Conservation (phyloP, 768 basidiomycete genomes). For the Tylopilus plumbeoviolaceoides region DNA sequence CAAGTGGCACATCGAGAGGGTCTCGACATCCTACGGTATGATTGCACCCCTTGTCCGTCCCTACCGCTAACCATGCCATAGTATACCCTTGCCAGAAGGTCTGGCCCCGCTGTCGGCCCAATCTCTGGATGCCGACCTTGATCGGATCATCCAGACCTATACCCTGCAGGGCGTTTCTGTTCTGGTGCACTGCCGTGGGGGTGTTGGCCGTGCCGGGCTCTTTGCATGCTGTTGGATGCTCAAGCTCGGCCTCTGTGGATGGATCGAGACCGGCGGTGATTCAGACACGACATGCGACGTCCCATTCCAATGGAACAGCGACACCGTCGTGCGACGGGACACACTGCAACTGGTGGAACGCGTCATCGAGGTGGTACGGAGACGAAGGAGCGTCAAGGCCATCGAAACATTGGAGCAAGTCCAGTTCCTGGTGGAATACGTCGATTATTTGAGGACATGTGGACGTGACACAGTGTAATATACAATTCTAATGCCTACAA, state of each 20-base stretch:
- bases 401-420: conserved; percentile 96
- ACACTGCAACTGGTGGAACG: conserved; percentile 67
- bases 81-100: conserved; percentile 88
- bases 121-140: conserved; percentile 62
- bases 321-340: conserved; percentile 34
- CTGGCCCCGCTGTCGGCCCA: conserved; percentile 62
- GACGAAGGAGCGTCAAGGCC: conserved; percentile 81
- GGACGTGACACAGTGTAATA: conserved; percentile 2
- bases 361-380: conserved; percentile 68
- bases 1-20: conserved; percentile 56
- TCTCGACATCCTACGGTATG: conserved; percentile 76
- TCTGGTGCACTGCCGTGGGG: conserved; percentile 89
- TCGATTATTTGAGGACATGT: conserved; percentile 49
- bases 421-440: conserved; percentile 71
- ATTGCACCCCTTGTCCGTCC: background rate
- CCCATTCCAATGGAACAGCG: conserved; percentile 16
- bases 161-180: conserved; percentile 68
- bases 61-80: conserved; percentile 24
- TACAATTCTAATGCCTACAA: conserved; percentile 2
- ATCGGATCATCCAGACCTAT: conserved; percentile 62
- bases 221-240: conserved; percentile 91
- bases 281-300: conserved; percentile 1
- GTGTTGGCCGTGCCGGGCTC: conserved; percentile 89
- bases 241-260: conserved; percentile 85
- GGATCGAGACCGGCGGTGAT: conserved; percentile 37